phyloP scores from a whole-genome alignment of 805 yeast genomes.

The Pichia exigua region DNA sequence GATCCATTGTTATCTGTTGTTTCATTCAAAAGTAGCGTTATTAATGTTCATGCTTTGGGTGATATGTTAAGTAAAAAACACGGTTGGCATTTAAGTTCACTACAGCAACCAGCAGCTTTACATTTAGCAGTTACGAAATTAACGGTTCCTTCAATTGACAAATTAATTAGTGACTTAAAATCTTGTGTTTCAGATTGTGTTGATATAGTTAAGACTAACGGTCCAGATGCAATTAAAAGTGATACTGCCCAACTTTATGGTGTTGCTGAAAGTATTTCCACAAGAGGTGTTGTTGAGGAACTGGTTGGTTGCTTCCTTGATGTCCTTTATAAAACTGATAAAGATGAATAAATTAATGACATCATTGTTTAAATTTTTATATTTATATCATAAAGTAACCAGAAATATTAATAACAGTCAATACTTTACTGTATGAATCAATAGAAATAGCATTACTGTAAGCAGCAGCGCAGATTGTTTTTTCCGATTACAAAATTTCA shows the following conservation, averaged over 20 bases:
- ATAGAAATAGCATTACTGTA: no score
- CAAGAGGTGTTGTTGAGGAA: constrained; percentile 76
- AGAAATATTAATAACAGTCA: no score
- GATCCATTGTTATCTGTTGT: constrained; percentile 82
- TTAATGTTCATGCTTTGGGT: constrained; percentile 72
- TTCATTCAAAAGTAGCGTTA: constrained; percentile 54
- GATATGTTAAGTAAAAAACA: constrained; percentile 49
- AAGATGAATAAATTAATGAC: not conserved
- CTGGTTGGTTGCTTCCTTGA: constrained; percentile 78
- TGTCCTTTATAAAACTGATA: constrained; percentile 53
- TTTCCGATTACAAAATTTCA: not conserved
- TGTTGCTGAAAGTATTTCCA: constrained; percentile 84
- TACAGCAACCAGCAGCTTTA: constrained; percentile 86
- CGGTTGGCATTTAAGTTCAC: constrained; percentile 86
- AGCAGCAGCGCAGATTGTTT: not conserved
- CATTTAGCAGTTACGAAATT: constrained; percentile 84
- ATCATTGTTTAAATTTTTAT: not conserved
- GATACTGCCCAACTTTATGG: constrained; percentile 91
- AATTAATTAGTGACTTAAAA: constrained; percentile 46
- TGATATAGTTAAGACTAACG: constrained; percentile 13
- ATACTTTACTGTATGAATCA: no score
- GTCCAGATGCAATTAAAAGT: constrained; percentile 18
- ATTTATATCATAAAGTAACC: not conserved
- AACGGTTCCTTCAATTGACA: constrained; percentile 53
- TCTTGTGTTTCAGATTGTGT: constrained; percentile 35